These are phyloP conservation scores for Trichoderma arundinaceum DNA, from an alignment of 2,329 filamentous ascomycete species.

Conservation along the genomic window DNA sequence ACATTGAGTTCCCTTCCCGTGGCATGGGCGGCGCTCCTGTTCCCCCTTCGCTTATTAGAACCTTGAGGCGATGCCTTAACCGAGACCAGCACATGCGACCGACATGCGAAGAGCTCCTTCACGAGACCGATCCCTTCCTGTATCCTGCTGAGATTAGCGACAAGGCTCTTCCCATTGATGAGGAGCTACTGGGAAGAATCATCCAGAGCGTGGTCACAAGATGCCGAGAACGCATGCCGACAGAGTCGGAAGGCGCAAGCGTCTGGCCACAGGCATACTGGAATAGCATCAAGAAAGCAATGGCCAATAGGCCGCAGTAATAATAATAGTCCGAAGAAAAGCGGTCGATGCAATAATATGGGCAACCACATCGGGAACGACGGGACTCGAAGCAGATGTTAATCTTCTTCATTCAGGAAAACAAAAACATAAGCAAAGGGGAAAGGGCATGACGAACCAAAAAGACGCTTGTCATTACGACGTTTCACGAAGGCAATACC, in stretches of 20 bases:
- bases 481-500: slow-evolving; percentile 36
- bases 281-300: slow-evolving; percentile 61
- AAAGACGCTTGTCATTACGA: slow-evolving; percentile 36
- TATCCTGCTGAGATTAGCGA: slow-evolving; percentile 64
- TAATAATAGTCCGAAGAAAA: background rate
- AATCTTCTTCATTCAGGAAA: background rate
- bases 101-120: slow-evolving; percentile 66
- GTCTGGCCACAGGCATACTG: slow-evolving; percentile 68
- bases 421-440: slow-evolving; percentile 30
- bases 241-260: slow-evolving; percentile 60
- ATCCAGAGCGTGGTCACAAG: slow-evolving; percentile 66
- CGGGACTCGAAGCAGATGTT: background rate
- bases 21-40: slow-evolving; percentile 70
- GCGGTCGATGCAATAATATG: background rate
- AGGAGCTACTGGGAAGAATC: slow-evolving; percentile 66
- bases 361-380: background rate
- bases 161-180: slow-evolving; percentile 63
- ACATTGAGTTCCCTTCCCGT: slow-evolving; percentile 72
- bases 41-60: slow-evolving; percentile 63
- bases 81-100: slow-evolving; percentile 67
- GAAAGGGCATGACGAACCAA: slow-evolving; percentile 3
- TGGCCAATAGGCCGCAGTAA: slow-evolving; percentile 43
- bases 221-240: slow-evolving; percentile 63
- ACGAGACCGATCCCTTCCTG: slow-evolving; percentile 65
- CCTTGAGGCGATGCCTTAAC: slow-evolving; percentile 66